These are phyloP conservation scores for Hypoxylon crocopeplum DNA, from an alignment of 495 filamentous ascomycete genomes.

Conservation along the genomic window DNA sequence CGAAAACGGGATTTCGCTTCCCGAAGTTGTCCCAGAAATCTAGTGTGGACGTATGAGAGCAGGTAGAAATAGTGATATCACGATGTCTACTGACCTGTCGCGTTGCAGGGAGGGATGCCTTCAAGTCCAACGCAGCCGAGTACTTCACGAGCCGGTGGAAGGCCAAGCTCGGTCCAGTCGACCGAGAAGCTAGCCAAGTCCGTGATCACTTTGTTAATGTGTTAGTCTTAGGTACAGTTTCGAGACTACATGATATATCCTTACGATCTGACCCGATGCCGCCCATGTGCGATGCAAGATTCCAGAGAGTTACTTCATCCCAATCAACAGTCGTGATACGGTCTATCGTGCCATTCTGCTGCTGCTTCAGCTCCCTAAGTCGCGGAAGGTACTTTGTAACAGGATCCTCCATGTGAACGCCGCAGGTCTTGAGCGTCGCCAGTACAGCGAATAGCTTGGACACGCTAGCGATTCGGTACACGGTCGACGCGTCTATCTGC, in stretches of 20 bases:
- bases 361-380: slow-evolving; percentile 28
- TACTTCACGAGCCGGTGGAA: slow-evolving; percentile 24
- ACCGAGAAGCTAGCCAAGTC: slow-evolving; percentile 29
- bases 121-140: slow-evolving; percentile 35
- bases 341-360: slow-evolving; percentile 4
- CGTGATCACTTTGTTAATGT: slow-evolving; percentile 21
- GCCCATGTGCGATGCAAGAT: slow-evolving; percentile 52
- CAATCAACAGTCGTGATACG: slow-evolving; percentile 45
- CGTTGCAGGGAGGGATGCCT: slow-evolving; percentile 25
- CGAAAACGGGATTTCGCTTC: slow-evolving; percentile 37
- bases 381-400: slow-evolving; percentile 51
- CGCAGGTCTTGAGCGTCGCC: slow-evolving; percentile 43
- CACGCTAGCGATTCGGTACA: slow-evolving; percentile 55
- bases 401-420: slow-evolving; percentile 47
- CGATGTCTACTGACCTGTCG: slow-evolving; percentile 11
- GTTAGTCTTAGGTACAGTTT: not conserved
- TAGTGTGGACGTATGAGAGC: not conserved
- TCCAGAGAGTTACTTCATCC: slow-evolving; percentile 57
- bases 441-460: slow-evolving; percentile 54
- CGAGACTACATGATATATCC: slow-evolving; percentile 6
- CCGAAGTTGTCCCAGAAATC: slow-evolving; percentile 41
- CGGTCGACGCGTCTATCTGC: slow-evolving; percentile 47
- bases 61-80: not conserved
- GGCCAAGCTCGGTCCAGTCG: slow-evolving; percentile 33
- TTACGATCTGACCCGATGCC: slow-evolving; percentile 42